phyloP scores from a whole-genome alignment of 495 filamentous ascomycete genomes.

The Xylaria scruposa region DNA sequence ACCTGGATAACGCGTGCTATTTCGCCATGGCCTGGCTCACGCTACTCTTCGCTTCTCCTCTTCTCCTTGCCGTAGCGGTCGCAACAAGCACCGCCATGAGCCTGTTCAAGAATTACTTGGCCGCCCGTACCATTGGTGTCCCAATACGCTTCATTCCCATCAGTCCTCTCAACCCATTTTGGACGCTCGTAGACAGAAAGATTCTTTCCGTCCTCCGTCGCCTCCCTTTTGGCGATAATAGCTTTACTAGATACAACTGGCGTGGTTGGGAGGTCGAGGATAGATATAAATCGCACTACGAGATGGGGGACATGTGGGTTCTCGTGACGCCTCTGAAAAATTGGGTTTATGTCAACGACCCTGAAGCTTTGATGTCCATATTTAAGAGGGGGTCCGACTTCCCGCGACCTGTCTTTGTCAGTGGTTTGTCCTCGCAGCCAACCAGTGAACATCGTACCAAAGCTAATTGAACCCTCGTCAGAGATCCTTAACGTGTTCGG shows the following conservation, averaged over 20 bases:
- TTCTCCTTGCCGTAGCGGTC: too few species aligned
- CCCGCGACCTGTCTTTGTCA: conserved; percentile 34
- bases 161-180: conserved; percentile 41
- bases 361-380: conserved; percentile 45
- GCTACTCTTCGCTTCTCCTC: too few species aligned
- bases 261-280: conserved; percentile 47
- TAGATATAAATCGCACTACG: conserved; percentile 45
- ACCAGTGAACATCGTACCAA: too few species aligned
- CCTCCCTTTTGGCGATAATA: conserved; percentile 35
- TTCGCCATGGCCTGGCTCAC: too few species aligned
- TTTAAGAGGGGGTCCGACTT: conserved; percentile 50
- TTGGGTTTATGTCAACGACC: conserved; percentile 51
- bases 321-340: conserved; percentile 51
- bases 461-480: conserved; percentile 34
- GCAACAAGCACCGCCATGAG: too few species aligned
- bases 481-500: conserved; percentile 54
- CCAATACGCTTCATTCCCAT: conserved; percentile 49
- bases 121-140: conserved; percentile 41
- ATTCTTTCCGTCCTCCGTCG: conserved; percentile 29
- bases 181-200: conserved; percentile 37
- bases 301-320: conserved; percentile 51
- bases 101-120: conserved; percentile 31
- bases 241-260: conserved; percentile 42
- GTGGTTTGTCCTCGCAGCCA: too few species aligned
- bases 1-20: too few species aligned